Evolutionary conservation across 129 eudicot species (phyloP).

Genomic region (Arctium minus): DNA sequence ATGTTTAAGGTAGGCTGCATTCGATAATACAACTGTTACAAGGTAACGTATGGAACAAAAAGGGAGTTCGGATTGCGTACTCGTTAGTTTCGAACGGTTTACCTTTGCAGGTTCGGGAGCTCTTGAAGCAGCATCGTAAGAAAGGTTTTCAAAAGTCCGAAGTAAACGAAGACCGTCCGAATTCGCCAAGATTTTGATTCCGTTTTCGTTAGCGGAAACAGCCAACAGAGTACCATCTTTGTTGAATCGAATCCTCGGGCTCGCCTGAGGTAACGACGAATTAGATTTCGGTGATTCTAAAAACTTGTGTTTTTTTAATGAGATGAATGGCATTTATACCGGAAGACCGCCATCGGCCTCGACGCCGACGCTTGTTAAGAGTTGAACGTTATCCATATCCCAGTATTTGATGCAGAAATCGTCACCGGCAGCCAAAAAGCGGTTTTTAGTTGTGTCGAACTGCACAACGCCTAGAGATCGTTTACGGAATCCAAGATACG

Average conservation of each 20-base stretch:
- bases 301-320: not conserved
- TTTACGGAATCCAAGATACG: constrained; percentile 42
- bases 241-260: constrained; percentile 53
- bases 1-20: constrained; percentile 66
- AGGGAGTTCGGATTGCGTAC: not conserved
- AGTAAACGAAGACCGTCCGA: constrained; percentile 40
- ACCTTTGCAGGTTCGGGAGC: constrained; percentile 60
- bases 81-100: not conserved
- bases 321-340: constrained; percentile 23
- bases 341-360: constrained; percentile 58
- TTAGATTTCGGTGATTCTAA: not conserved
- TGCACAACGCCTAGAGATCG: constrained; percentile 50
- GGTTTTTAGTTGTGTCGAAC: constrained; percentile 42
- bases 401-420: constrained; percentile 51
- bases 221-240: constrained; percentile 59
- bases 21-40: not conserved
- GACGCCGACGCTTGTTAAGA: constrained; percentile 40
- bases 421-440: constrained; percentile 58
- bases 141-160: constrained; percentile 30
- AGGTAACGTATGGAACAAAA: not conserved
- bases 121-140: constrained; percentile 32
- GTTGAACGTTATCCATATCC: constrained; percentile 48
- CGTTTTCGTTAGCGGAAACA: constrained; percentile 45
- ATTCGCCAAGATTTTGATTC: constrained; percentile 54
- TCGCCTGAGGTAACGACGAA: constrained; percentile 29